These are phyloP conservation scores for Hyaloperonospora brassicae DNA, from an alignment of 352 stramenopile genomes.

Conservation along the genomic window DNA sequence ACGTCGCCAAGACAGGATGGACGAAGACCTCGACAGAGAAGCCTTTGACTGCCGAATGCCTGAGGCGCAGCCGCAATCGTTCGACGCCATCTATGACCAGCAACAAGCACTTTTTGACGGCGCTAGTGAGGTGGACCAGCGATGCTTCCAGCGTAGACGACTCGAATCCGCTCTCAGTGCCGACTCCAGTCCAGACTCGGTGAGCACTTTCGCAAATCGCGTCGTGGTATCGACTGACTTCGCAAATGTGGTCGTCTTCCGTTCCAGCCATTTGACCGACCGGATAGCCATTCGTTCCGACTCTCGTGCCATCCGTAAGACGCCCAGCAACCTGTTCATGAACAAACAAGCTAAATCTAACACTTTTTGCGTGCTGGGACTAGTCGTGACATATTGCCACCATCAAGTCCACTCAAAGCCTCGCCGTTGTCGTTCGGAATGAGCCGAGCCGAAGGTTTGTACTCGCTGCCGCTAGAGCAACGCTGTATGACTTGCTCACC, in stretches of 20 bases:
- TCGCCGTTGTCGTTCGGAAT: slow-evolving; percentile 26
- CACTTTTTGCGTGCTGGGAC: slow-evolving; percentile 3
- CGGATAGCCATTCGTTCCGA: slow-evolving; percentile 1
- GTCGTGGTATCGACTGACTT: background rate
- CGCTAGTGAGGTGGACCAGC: background rate
- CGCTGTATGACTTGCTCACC: background rate
- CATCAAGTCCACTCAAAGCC: slow-evolving; percentile 8
- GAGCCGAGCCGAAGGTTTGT: slow-evolving; percentile 27
- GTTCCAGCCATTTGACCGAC: slow-evolving; percentile 9
- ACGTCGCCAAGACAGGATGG: background rate
- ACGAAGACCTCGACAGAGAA: slow-evolving; percentile 3
- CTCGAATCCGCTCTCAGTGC: slow-evolving; percentile 4
- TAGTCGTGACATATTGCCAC: slow-evolving; percentile 1
- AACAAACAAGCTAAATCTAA: slow-evolving; percentile 4
- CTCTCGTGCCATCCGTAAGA: slow-evolving; percentile 10
- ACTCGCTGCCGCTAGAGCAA: background rate
- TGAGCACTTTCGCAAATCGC: slow-evolving; percentile 3
- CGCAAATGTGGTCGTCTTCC: slow-evolving; percentile 1
- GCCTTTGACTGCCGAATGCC: background rate
- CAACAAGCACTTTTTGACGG: slow-evolving; percentile 3
- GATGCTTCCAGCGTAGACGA: slow-evolving; percentile 8
- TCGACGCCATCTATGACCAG: background rate
- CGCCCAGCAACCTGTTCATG: background rate
- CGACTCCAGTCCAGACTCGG: slow-evolving; percentile 10
- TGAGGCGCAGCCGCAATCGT: slow-evolving; percentile 4